A percentile compares a stretch with the other conserved stretches of the same genome.
Evolutionary conservation across 1,284 basidiomycete species (phyloP).

Genomic region (Cerioporus squamosus): DNA sequence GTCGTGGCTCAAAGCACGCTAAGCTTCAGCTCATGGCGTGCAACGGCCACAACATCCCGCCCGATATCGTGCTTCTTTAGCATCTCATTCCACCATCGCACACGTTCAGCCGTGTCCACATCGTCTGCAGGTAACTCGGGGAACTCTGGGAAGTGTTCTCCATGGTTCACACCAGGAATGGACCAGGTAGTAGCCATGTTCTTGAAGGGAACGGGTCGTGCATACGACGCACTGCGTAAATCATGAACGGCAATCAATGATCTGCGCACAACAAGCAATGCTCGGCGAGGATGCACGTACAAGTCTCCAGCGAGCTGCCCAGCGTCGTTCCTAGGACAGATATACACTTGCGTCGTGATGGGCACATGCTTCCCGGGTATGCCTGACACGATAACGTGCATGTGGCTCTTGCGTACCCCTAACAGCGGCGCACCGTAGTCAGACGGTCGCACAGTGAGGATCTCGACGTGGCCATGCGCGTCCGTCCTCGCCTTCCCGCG

Average conservation of each 20-base stretch:
- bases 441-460: slow-evolving; percentile 32
- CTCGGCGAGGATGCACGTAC: slow-evolving; percentile 19
- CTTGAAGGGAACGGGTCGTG: slow-evolving; percentile 15
- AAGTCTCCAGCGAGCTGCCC: slow-evolving; percentile 24
- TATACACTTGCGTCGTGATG: slow-evolving; percentile 34
- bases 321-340: slow-evolving; percentile 31
- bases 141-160: slow-evolving; percentile 21
- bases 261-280: too few relatives aligned
- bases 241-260: background rate
- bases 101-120: slow-evolving; percentile 9
- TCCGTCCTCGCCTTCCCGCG: slow-evolving; percentile 33
- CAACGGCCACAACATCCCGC: slow-evolving; percentile 21
- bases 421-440: slow-evolving; percentile 20
- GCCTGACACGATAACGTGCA: slow-evolving; percentile 27
- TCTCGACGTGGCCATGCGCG: slow-evolving; percentile 29
- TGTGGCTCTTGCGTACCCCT: slow-evolving; percentile 25
- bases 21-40: slow-evolving; percentile 14
- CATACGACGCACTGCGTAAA: slow-evolving; percentile 22
- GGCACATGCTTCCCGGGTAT: slow-evolving; percentile 15
- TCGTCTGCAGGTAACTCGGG: slow-evolving; percentile 28
- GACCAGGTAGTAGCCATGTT: slow-evolving; percentile 31
- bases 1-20: background rate
- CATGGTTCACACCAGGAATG: slow-evolving; percentile 18
- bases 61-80: slow-evolving; percentile 23
- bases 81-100: slow-evolving; percentile 32